A percentile compares a stretch with the other conserved stretches of the same genome.
These are phyloP conservation scores for Penicillium coffeae DNA, from an alignment of 495 filamentous ascomycete species.

Conservation along the genomic window DNA sequence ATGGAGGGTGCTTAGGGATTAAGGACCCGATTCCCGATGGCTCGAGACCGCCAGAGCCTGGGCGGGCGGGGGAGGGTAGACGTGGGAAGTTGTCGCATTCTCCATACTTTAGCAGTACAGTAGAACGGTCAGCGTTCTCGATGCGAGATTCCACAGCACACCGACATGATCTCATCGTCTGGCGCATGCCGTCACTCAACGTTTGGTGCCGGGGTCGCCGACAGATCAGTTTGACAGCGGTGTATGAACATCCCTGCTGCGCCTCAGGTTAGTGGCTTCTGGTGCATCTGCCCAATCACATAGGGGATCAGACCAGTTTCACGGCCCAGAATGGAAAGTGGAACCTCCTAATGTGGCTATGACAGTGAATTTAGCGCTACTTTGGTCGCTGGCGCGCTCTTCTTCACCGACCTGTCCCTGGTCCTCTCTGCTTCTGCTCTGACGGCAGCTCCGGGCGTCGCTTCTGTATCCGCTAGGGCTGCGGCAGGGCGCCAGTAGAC, in stretches of 20 bases:
- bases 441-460: slow-evolving; percentile 17
- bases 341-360: slow-evolving; percentile 15
- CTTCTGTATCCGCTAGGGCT: slow-evolving; percentile 4
- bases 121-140: too few relatives aligned
- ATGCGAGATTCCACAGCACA: not conserved
- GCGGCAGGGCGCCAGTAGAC: not conserved
- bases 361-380: slow-evolving; percentile 15
- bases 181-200: too few relatives aligned
- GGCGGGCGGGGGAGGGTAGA: too few relatives aligned
- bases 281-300: not conserved
- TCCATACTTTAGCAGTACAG: too few relatives aligned
- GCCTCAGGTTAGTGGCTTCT: slow-evolving; percentile 10
- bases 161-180: not conserved
- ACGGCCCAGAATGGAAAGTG: not conserved
- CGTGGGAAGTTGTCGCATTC: too few relatives aligned
- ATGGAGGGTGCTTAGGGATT: not conserved
- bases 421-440: slow-evolving; percentile 1
- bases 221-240: slow-evolving; percentile 14
- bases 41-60: not conserved
- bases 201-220: slow-evolving; percentile 20
- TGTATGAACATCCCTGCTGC: slow-evolving; percentile 18
- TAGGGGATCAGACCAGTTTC: not conserved
- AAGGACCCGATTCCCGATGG: not conserved
- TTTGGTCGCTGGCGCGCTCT: slow-evolving; percentile 6
- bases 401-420: slow-evolving; percentile 10